A percentile compares a stretch with the other conserved stretches of the same genome.
These are phyloP conservation scores for Crucihimalaya himalaica DNA, from an alignment of 345 rosid genomes.

Conservation along the genomic window DNA sequence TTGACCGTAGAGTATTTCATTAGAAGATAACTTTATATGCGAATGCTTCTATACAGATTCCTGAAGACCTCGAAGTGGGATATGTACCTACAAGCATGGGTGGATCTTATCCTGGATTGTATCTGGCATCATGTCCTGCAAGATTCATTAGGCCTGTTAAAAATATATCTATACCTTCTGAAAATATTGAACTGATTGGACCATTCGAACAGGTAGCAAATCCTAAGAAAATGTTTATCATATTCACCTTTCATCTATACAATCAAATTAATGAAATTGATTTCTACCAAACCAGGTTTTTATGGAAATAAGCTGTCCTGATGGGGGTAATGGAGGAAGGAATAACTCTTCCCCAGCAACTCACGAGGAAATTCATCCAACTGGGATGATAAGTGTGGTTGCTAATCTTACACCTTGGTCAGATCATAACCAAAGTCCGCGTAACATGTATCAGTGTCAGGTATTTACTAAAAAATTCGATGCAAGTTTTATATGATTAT, in stretches of 20 bases:
- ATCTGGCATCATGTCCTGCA: slow-evolving; percentile 79
- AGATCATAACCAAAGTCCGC: slow-evolving; percentile 98
- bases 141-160: slow-evolving; percentile 88
- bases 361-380: slow-evolving; percentile 95
- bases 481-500: slow-evolving; percentile 4
- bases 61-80: slow-evolving; percentile 93
- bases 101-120: slow-evolving; percentile 92
- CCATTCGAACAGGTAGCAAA: slow-evolving; percentile 90
- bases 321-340: slow-evolving; percentile 95
- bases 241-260: slow-evolving; percentile 14
- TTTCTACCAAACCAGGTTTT: slow-evolving; percentile 58
- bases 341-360: slow-evolving; percentile 67
- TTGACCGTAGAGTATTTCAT: slow-evolving; percentile 1
- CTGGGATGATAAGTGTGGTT: slow-evolving; percentile 93
- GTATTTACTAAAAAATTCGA: slow-evolving; percentile 40
- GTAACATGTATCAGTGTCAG: slow-evolving; percentile 99
- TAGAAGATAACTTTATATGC: slow-evolving; percentile 2
- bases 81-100: slow-evolving; percentile 88
- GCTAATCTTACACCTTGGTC: slow-evolving; percentile 99
- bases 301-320: slow-evolving; percentile 97
- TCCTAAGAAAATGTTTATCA: slow-evolving; percentile 11
- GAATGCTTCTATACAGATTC: slow-evolving; percentile 61
- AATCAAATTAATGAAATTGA: slow-evolving; percentile 16
- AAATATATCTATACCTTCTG: slow-evolving; percentile 56
- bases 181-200: slow-evolving; percentile 75